Base-by-base conservation (phyloP, 2,329 filamentous ascomycete species). In the Fusarium foetens region DNA sequence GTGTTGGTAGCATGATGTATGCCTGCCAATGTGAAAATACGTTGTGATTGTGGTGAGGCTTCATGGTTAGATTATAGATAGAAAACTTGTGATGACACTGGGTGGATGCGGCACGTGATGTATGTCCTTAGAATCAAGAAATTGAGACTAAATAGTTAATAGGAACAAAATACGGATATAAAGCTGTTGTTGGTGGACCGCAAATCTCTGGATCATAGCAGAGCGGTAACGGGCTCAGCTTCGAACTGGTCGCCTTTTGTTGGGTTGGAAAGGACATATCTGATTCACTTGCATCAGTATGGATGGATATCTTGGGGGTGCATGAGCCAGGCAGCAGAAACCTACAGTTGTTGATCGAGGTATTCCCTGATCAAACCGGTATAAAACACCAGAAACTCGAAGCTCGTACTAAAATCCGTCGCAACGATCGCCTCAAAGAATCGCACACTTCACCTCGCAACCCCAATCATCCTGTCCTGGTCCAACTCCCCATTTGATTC, bases 1-100 rank as follows among this genome's bases (percentile, higher is more conserved):
- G 96, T 2, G 96, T 99, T 14, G 95, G 95, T 33, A 99, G 89
- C 95, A 98, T 97, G 79, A 38, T 42, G 8, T 35, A 36, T 27
- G 43, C 2, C 19, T 43, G 38, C 29, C 11, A 33, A 42, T 25
- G 35, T 38, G 33, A 52, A 21, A 35, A 49, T 58, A 21, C 42
- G 33, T 29, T 65, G 63, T 67, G 38, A 43, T 74, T 63, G 23
- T 35, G 54, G 52, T 71, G 61, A 77, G 60, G 67, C 74, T 74
- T 76, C 75, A 72, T 66, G 45, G 5, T 21, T 52, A 27, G 41
- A 45, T 59, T 60, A 35, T 53, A 36, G 25, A 52, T 35, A 36
- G 66, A 72, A 75, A 75, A 59, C 46, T 58, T 51, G 45, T 48
- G 21, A 58, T 49, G 35, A n/a, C 43, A 39, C 51, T 59, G 58